phyloP scores from a whole-genome alignment of 805 yeast genomes.

The Wickerhamomyces hampshirensis region DNA sequence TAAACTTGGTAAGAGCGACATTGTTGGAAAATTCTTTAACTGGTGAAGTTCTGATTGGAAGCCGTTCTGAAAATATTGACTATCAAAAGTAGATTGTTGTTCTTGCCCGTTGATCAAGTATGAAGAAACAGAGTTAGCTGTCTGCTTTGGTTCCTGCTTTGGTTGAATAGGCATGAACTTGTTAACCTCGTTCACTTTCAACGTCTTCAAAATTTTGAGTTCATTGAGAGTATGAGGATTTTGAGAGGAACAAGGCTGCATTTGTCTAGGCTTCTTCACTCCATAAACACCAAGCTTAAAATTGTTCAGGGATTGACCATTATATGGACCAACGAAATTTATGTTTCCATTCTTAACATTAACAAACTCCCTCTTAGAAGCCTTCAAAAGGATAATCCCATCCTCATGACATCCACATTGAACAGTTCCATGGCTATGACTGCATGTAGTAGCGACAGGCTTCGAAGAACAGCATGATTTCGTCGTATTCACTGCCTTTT shows the following conservation, averaged over 20 bases:
- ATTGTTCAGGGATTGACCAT: slow-evolving; percentile 12
- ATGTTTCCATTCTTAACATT: slow-evolving; percentile 23
- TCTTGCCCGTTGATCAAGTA: too few relatives aligned
- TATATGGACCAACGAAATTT: slow-evolving; percentile 24
- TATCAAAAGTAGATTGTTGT: too few relatives aligned
- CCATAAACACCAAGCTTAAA: slow-evolving; percentile 9
- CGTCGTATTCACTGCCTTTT: neutral
- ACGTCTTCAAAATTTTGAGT: slow-evolving; percentile 14
- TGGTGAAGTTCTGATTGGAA: too few relatives aligned
- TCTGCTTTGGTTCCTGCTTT: too few relatives aligned
- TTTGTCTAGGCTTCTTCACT: neutral
- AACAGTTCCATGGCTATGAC: slow-evolving; percentile 1
- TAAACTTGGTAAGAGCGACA: too few relatives aligned
- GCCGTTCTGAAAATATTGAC: too few relatives aligned
- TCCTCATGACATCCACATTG: slow-evolving; percentile 6
- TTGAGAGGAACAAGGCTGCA: neutral
- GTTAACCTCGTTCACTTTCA: slow-evolving; percentile 13
- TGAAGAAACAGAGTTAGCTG: too few relatives aligned
- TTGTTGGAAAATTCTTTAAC: too few relatives aligned
- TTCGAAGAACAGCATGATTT: slow-evolving; percentile 7
- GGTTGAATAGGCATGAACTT: slow-evolving; percentile 3
- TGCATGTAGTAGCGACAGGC: neutral
- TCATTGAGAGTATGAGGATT: neutral
- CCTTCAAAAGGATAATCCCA: slow-evolving; percentile 22
- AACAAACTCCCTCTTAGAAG: slow-evolving; percentile 24